A percentile compares a stretch with the other conserved stretches of the same genome.
Evolutionary conservation across 805 yeast genomes (phyloP).

Genomic region (Candida suzukii): DNA sequence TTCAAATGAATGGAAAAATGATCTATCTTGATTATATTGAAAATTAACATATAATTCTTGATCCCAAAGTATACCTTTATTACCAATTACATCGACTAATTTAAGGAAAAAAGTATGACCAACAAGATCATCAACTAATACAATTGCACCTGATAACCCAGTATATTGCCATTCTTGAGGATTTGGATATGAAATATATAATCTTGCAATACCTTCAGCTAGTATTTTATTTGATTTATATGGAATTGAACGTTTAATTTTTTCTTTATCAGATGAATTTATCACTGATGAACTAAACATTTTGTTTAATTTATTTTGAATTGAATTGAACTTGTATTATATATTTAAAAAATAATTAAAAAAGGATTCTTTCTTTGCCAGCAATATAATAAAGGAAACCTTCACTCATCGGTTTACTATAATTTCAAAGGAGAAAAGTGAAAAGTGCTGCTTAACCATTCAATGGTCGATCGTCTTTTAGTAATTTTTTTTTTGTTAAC

Average conservation of each 20-base stretch:
- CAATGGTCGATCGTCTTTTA: too few relatives aligned
- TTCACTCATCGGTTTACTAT: too few relatives aligned
- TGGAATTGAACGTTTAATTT: constrained; percentile 83
- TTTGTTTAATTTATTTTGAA: not conserved
- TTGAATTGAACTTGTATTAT: not conserved
- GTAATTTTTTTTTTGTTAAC: too few relatives aligned
- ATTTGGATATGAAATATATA: constrained; percentile 87
- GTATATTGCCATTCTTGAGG: constrained; percentile 79
- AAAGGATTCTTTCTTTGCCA: too few relatives aligned
- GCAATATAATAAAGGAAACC: too few relatives aligned
- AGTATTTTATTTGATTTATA: constrained; percentile 80
- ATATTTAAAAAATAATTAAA: too few relatives aligned
- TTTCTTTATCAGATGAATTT: constrained; percentile 68
- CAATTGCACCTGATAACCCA: constrained; percentile 83
- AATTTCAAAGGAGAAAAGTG: too few relatives aligned
- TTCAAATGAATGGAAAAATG: constrained; percentile 93
- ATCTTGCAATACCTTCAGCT: constrained; percentile 84
- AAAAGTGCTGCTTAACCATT: too few relatives aligned
- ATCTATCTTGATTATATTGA: constrained; percentile 86
- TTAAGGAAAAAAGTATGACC: constrained; percentile 92
- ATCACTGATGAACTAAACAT: constrained; percentile 29
- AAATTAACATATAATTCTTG: constrained; percentile 89
- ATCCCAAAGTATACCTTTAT: constrained; percentile 91
- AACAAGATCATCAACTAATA: constrained; percentile 83
- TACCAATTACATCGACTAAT: constrained; percentile 76